Evolutionary conservation across 192 early-diverging fungal genomes (phyloP), one percentile per base, ranked within the genome.

Genomic region (Tieghemiomyces parasiticus): DNA sequence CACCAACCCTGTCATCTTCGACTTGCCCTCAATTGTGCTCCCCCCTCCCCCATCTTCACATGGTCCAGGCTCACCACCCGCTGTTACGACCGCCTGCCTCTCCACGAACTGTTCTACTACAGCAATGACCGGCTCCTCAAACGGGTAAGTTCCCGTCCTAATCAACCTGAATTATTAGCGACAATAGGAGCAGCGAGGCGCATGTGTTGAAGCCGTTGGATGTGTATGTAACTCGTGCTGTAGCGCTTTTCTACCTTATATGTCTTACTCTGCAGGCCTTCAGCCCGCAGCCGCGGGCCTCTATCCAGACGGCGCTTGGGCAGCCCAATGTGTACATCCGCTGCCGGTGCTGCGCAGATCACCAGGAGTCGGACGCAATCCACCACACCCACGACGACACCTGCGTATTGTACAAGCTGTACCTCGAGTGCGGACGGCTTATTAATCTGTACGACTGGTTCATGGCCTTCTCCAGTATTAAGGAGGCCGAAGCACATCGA

Each of bases 401-500:
- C 0, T 86, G 83, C 71, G 88, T 97, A 38, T 68, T 88, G 8
- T 99, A 99, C 65, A 81, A 84, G 47, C 75, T 97, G 14, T 90
- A 95, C 70, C 73, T 87, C 6, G 92, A 96, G 60, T 96, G 88
- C 67, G 91, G 92, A 2, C 78, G 86, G 59, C 71, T 97, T 76
- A 94, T 98, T 68, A 96, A 98, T 64, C 67, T 96, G 45, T 88
- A 84, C 64, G 95, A 98, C 67, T 90, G 88, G 87, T 92, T 83
- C 62, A 72, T 79, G 44, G 85, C 87, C 10, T 98, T 98, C 73
- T 72, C 80, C 14, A 77, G 78, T n/a, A 76, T 92, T 26, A 64
- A 93, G 51, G 81, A 86, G 62, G 74, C 75, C 26, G 85, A 86
- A 48, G 68, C 35, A 50, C 47, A 12, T 24, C 76, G 46, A 65